A percentile compares a stretch with the other conserved stretches of the same genome.
Evolutionary conservation across 208 protist species (phyloP).

Genomic region (Trypanosoma rangeli): DNA sequence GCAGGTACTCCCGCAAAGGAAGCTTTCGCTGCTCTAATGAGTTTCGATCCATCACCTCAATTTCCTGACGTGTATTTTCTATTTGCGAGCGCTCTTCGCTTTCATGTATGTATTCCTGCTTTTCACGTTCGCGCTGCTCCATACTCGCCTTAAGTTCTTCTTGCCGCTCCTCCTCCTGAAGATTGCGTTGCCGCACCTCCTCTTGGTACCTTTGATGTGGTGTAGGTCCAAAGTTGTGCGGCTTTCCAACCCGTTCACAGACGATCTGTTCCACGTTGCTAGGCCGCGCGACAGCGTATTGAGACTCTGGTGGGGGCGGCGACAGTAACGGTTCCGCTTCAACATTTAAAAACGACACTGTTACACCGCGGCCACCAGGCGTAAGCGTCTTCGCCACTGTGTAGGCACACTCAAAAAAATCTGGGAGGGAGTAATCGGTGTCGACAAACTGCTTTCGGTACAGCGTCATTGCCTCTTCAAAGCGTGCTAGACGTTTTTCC

Average conservation of each 20-base stretch:
- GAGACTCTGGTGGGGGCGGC: constrained; percentile 61
- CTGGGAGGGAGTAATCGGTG: constrained; percentile 63
- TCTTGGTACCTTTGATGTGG: constrained; percentile 77
- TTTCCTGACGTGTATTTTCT: constrained; percentile 30
- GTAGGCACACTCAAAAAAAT: constrained; percentile 78
- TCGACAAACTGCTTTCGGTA: constrained; percentile 65
- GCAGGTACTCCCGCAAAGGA: constrained; percentile 89
- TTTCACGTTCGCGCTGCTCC: constrained; percentile 29
- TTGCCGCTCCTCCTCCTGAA: constrained; percentile 39
- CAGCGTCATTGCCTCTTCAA: constrained; percentile 53
- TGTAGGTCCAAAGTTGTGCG: constrained; percentile 91
- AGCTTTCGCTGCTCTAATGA: constrained; percentile 82
- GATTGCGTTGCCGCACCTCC: constrained; percentile 41
- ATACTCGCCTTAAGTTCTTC: constrained; percentile 32
- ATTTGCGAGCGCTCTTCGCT: constrained; percentile 19
- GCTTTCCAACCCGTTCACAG: constrained; percentile 62
- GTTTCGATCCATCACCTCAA: constrained; percentile 68
- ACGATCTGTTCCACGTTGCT: constrained; percentile 44
- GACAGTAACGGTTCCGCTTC: constrained; percentile 66
- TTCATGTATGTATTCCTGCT: constrained; percentile 23
- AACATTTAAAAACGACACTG: constrained; percentile 47
- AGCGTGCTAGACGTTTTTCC: constrained; percentile 49
- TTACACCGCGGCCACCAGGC: constrained; percentile 36
- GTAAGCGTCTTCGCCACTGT: constrained; percentile 42
- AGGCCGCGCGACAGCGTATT: constrained; percentile 38